A percentile compares a stretch with the other conserved stretches of the same genome.
Evolutionary conservation across 2,329 filamentous ascomycete species (phyloP).

Genomic region (Fusarium sp.): DNA sequence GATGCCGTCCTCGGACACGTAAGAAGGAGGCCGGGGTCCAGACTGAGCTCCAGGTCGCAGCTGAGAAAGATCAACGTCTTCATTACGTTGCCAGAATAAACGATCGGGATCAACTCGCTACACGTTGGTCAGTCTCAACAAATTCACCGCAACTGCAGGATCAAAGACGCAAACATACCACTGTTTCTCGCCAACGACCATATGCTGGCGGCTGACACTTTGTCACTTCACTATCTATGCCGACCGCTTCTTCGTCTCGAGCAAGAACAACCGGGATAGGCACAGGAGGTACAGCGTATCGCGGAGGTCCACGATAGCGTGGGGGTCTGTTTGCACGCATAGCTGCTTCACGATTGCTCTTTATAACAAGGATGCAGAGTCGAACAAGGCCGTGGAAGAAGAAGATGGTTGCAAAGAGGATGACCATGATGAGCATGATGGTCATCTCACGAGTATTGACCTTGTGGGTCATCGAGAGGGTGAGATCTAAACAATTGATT

Average conservation of each 20-base stretch:
- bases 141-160: neutral
- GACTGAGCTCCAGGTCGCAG: constrained; percentile 39
- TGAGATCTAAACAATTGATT: constrained; percentile 65
- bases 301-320: constrained; percentile 60
- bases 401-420: constrained; percentile 76
- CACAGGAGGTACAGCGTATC: constrained; percentile 72
- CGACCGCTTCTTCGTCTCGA: constrained; percentile 74
- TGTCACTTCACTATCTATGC: constrained; percentile 61
- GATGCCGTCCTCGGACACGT: constrained; percentile 77
- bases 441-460: constrained; percentile 75
- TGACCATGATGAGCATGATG: constrained; percentile 78
- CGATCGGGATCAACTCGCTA: constrained; percentile 80
- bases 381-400: constrained; percentile 82
- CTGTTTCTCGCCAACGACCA: constrained; percentile 82
- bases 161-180: constrained; percentile 62
- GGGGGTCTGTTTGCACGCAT: constrained; percentile 46
- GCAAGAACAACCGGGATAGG: constrained; percentile 81
- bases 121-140: constrained; percentile 15
- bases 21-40: constrained; percentile 71
- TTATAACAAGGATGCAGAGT: constrained; percentile 70
- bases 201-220: constrained; percentile 80
- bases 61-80: constrained; percentile 45
- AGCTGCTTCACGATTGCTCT: constrained; percentile 50
- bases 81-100: constrained; percentile 79
- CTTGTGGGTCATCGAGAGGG: constrained; percentile 71